Percentiles rank a stretch among this genome's conserved stretches.
Conservation (phyloP, 805 yeast genomes). For the Zygosaccharomyces siamensis region DNA sequence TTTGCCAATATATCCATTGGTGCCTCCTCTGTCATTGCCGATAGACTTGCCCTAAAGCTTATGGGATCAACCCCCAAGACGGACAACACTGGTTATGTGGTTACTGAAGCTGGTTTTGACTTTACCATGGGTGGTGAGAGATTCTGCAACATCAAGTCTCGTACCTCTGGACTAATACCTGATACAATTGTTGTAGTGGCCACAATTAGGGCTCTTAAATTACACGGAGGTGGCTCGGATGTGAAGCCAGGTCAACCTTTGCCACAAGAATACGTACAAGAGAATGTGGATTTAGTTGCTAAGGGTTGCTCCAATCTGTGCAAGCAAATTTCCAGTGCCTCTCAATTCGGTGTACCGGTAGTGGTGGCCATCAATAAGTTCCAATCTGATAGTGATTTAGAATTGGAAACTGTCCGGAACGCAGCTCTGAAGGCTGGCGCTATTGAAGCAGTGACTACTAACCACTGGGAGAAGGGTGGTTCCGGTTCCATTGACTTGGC, state of each 20-base stretch:
- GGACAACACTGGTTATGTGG: conserved; percentile 62
- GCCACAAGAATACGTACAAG: conserved; percentile 75
- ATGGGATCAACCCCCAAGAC: conserved; percentile 58
- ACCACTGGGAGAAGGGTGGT: conserved; percentile 97
- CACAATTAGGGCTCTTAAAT: conserved; percentile 92
- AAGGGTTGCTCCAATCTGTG: conserved; percentile 83
- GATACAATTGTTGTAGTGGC: conserved; percentile 93
- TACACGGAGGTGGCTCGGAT: conserved; percentile 96
- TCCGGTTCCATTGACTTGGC: conserved; percentile 83
- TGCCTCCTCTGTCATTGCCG: conserved; percentile 92
- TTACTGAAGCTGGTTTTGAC: conserved; percentile 98
- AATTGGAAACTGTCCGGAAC: conserved; percentile 70
- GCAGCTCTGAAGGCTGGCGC: conserved; percentile 93
- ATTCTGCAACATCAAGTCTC: conserved; percentile 91
- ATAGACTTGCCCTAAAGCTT: conserved; percentile 83
- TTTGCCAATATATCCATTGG: conserved; percentile 97
- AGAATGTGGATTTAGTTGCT: conserved; percentile 71
- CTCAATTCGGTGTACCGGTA: conserved; percentile 82
- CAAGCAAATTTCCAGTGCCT: conserved; percentile 85
- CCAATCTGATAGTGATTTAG: conserved; percentile 74
- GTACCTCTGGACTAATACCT: conserved; percentile 83
- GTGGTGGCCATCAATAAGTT: conserved; percentile 91
- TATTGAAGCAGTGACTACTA: conserved; percentile 78
- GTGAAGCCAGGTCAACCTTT: conserved; percentile 89
- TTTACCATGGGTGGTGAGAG: conserved; percentile 99